Evolutionary conservation across 257 asterid species (phyloP).

Genomic region (Cruciata laevipes): DNA sequence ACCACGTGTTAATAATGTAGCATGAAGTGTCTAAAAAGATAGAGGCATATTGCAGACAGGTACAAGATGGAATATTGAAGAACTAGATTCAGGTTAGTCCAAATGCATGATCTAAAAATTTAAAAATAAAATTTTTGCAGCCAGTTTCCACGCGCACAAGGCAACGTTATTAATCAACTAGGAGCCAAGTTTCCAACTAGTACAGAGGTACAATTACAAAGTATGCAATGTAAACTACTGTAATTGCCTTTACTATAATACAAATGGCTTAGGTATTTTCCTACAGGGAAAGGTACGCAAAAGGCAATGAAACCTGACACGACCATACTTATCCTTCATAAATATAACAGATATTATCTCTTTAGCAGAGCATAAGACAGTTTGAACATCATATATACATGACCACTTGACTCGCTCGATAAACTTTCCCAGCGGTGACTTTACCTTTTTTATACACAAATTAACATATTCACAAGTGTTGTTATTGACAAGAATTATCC

Average conservation of each 20-base stretch:
- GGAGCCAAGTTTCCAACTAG: neutral
- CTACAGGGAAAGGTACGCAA: neutral
- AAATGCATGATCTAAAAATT: neutral
- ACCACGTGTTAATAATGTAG: neutral
- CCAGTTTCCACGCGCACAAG: neutral
- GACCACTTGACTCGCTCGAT: too few species aligned
- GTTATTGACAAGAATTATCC: neutral
- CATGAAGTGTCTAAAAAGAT: neutral
- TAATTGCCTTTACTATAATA: too few species aligned
- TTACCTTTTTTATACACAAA: neutral
- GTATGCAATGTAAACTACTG: neutral
- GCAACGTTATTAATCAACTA: neutral
- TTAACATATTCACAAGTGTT: neutral
- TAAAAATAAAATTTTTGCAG: neutral
- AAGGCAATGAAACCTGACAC: neutral
- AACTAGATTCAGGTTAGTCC: neutral
- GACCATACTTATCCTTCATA: neutral
- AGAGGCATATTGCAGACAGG: neutral
- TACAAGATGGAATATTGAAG: too few species aligned
- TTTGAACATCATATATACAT: neutral
- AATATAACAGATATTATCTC: neutral
- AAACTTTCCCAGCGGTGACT: neutral
- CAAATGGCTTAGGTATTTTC: too few species aligned
- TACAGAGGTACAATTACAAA: neutral
- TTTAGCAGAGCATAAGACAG: neutral